Evolutionary conservation across 2,329 filamentous ascomycete genomes (phyloP), one percentile per base, ranked within the genome.

Genomic region (Mycosphaerelloides madeirae): DNA sequence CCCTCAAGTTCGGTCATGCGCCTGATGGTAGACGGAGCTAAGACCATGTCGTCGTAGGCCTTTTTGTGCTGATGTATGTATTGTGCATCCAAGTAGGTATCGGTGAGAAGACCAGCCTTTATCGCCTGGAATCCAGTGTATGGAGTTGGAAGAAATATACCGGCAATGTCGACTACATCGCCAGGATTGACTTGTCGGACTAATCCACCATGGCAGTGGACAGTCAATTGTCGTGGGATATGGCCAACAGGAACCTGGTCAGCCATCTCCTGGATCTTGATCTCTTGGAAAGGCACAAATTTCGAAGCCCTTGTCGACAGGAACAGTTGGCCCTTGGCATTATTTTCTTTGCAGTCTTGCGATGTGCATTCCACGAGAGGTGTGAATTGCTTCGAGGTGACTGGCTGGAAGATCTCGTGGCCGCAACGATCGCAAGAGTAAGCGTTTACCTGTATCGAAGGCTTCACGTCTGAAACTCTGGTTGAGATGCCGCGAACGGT

Each of bases 101-200:
- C 93, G 28, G 93, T 98, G 49, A 98, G 72, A n/a, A 98, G 79
- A 46, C 93, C 93, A 19, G 93, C 93, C 56, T 86, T 85, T 72
- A 98, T 96, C 3, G 93, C 94, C 70, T 94, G 85, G 77, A 98
- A 98, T 33, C 93, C 93, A n/a, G 93, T 98, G 66, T 98, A 98
- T 1, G 93, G 93, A 0, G 90, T 97, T 1, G 93, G 94, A 22
- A 98, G 74, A 73, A 98, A 98, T 61, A 98, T 91, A 52, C 93
- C 93, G 3, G 87, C 87, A 56, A 96, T 81, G 64, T 98, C 93
- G 15, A 97, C 83, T 3, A 96, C 83, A 67, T 98, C 93, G 52
- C 93, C 93, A 2, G 93, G 93, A 64, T 87, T 97, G 61, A 97
- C 80, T 58, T 87, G 83, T 47, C 93, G 79, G 22, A 91, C 88